Evolutionary conservation across 345 rosid species (phyloP), one percentile per base, ranked within the genome.

Genomic region (Eutrema yunnanense): DNA sequence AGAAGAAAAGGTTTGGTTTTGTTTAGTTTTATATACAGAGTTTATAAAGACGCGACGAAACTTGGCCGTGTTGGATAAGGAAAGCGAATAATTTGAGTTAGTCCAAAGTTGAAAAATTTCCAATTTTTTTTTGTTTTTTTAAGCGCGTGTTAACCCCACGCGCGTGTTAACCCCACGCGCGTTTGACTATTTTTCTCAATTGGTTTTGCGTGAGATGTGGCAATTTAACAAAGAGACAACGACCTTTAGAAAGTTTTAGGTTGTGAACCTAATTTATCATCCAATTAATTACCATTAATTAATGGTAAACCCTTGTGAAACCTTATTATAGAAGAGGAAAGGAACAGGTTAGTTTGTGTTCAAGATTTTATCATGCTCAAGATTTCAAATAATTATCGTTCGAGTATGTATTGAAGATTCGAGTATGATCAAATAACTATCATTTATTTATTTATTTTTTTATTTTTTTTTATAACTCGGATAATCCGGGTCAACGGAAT

Each of bases 41-140:
- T 46, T 27, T 73, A 5, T 44, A 69, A 63, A 64, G 72, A 76
- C 79, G 79, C 79, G 79, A 76, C 75, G 71, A 76, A 76, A 70
- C 71, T 38, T 2, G 80, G 62, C 67, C 71, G 75, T 56, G 67
- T 76, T 61, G 43, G 70, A 75, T 62, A 62, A 69, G 74, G 71
- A 69, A 71, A 62, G 52, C 48, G 64, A 75, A 75, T 30, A 66
- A 48, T 65, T 66, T 30, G 50, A 65, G 76, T 66, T 66, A 3
- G 60, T 57, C 27, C 59, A 66, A 65, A 41, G 37, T 69, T 69
- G 74, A 75, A 75, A 37, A 10, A 54, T 76, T 76, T 71, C 75
- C 1, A 2, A 7, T 48, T 9, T 10, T 27, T 40, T 10, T 16
- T 41, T 1, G 6, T 5, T 8, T 1, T 8, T 1, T 4, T 2